Conservation (phyloP, 2,329 filamentous ascomycete genomes). For the Paecilomyces sp. region DNA sequence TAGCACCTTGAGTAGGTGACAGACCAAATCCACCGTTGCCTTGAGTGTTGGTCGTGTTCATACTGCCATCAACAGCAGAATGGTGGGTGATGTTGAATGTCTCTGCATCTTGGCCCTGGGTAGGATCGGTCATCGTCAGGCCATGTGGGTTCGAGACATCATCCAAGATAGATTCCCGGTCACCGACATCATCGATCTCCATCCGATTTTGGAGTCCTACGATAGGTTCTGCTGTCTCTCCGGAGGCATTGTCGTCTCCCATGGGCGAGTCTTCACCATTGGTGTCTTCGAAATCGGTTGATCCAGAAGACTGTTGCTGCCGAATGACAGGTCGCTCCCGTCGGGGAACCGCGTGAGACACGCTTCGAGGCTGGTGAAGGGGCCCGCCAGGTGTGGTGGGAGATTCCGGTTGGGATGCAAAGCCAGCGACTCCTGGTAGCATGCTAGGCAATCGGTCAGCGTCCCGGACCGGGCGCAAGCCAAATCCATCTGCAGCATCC, state of each 20-base stretch:
- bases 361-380: constrained; percentile 47
- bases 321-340: constrained; percentile 76
- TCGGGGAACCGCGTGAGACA: constrained; percentile 48
- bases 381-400: constrained; percentile 76
- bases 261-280: constrained; percentile 76
- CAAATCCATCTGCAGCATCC: constrained; percentile 64
- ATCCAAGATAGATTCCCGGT: constrained; percentile 71
- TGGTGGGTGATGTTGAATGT: constrained; percentile 93
- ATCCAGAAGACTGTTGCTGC: constrained; percentile 84
- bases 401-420: constrained; percentile 84
- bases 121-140: constrained; percentile 68
- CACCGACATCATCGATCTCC: constrained; percentile 80
- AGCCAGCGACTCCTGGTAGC: constrained; percentile 59
- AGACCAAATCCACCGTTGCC: constrained; percentile 63
- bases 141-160: constrained; percentile 63
- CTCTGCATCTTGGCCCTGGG: constrained; percentile 77
- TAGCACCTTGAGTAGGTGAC: constrained; percentile 57
- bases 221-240: constrained; percentile 57
- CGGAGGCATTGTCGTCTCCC: constrained; percentile 53
- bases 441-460: constrained; percentile 78
- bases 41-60: constrained; percentile 63
- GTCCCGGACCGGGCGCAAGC: constrained; percentile 70
- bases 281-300: constrained; percentile 80
- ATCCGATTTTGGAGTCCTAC: constrained; percentile 74
- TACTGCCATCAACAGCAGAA: constrained; percentile 74